Conservation (phyloP, 768 basidiomycete species). For the Russula sp. region DNA sequence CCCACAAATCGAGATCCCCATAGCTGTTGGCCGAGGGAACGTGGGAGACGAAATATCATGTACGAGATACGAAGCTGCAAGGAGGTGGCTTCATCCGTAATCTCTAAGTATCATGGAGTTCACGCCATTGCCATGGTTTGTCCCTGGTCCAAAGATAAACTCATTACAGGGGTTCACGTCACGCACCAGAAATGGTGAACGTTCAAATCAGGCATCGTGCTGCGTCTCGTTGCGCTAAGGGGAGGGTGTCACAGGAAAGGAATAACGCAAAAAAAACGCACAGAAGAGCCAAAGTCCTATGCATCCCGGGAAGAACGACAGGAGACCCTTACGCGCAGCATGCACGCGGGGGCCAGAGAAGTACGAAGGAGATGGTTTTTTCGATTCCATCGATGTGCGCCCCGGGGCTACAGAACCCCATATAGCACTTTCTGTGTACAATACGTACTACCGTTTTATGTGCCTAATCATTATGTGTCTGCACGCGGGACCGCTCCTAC, state of each 20-base stretch:
- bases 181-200: neutral
- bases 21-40: neutral
- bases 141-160: neutral
- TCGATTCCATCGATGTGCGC: no score
- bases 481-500: no score
- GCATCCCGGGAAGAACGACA: no score
- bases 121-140: neutral
- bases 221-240: neutral
- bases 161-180: neutral
- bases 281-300: neutral
- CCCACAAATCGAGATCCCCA: no score
- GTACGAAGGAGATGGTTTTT: no score
- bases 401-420: no score
- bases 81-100: neutral
- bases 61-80: no score
- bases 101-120: neutral
- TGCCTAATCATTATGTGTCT: no score
- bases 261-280: neutral
- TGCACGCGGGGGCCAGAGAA: no score
- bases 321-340: no score
- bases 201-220: neutral
- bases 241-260: neutral
- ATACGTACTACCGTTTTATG: no score
- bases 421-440: no score
- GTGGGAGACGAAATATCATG: neutral